Base-by-base conservation (phyloP, 164 flowering plant genomes). In the Chloranthus sessilifolius region DNA sequence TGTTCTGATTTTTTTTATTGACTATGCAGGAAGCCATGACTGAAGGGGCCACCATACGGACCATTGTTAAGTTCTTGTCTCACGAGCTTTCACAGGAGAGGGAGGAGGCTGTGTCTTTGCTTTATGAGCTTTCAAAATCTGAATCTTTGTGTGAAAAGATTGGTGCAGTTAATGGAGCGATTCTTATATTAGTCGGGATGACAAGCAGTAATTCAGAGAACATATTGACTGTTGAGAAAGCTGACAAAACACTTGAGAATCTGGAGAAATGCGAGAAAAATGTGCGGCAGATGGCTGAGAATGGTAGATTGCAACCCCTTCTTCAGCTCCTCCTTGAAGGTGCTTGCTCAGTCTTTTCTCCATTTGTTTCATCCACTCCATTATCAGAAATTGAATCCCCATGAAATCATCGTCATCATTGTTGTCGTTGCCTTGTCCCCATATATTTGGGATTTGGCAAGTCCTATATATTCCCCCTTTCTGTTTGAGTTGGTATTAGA, bases 271-370 rank as follows among this genome's bases (percentile, higher is more conserved):
- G 74, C 55, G 97, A 88, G 70, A 82, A 69, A 59, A 88, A 92
- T 78, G 89, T 92, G 43, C 62, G 67, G 50, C 95, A 88, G 72
- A 88, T 92, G 99, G 99, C 99, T 67, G 95, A 79, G 60, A 77
- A 71, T 78, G 96, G 99, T 53, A 74, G 95, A 79, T 57, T 92
- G 60, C 83, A 80, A 59, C 99, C 99, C 51, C 95, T 92, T 47
- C 73, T 89, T 33, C 72, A 64, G 2, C 66, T 76, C 28, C 63
- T 92, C 1, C 95, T 88, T 55, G 85, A 86, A 86, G 99, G 98
- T 92, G 43, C 54, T 50, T 38, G 34, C 21, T 35, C 20, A 23
- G 29, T 17, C 1, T 14, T n/a, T n/a, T n/a, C n/a, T n/a, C n/a
- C n/a, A n/a, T n/a, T n/a, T n/a, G n/a, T n/a, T n/a, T n/a, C n/a